Base-by-base conservation (phyloP, 2,329 filamentous ascomycete genomes). In the Sclerotinia minor region DNA sequence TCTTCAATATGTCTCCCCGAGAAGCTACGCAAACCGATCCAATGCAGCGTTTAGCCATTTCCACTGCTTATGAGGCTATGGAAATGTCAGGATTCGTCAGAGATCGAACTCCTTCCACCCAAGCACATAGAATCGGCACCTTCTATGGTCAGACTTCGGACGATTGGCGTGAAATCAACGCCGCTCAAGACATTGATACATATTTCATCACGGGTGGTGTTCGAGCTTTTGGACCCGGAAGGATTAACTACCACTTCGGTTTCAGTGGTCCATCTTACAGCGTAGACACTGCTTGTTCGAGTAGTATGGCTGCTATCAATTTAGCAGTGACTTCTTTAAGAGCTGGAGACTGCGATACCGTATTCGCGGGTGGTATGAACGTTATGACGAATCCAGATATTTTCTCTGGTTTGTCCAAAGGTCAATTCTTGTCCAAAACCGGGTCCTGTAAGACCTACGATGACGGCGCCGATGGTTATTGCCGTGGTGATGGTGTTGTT, bases 1-100 rank as follows among this genome's bases (percentile, higher is more conserved):
- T 94, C 80, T 94, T 94, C 84, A 92, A 92, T 78, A 92, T 94
- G 88, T 92, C 90, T 49, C 90, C 90, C 8, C 87, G 89, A 72
- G 90, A 94, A 78, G 91, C 91, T 47, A 85, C 86, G 61, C 89
- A 93, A 76, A 92, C 89, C 1, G 91, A 94, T 76, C 91, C 91
- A 0, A 91, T 91, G 84, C 90, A 92, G 76, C 85, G 91, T 71
- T 82, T 94, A 73, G 89, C 89, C 3, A 80, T 94, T 44, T 86
- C 88, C 19, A 92, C 90, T 3, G 90, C 90, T 0, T 94, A 92
- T 73, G 91, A 94, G 75, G 91, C 72, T 21, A 61, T 50, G 50
- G 41, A 67, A 32, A 67, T 67, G 66, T 64, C 66, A 17, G 66
- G 66, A 52, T 64, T 67, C 44, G 50, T 67, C 3, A 67, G 59